Evolutionary conservation across 106 monocot genomes (phyloP).

Genomic region (Amphibolis antarctica): DNA sequence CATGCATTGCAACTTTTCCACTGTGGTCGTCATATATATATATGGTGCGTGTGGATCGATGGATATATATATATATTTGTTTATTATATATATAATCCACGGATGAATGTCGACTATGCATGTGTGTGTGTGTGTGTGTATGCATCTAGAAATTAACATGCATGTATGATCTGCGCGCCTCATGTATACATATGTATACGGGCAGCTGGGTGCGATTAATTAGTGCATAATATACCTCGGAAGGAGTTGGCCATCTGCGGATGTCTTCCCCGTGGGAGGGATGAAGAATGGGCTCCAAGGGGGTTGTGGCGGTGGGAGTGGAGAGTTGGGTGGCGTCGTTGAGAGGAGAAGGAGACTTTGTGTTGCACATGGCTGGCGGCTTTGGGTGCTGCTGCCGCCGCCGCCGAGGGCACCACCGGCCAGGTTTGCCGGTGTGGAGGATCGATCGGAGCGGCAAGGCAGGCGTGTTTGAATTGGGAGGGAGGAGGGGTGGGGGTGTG

Average conservation of each 20-base stretch:
- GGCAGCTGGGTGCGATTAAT: no score
- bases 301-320: neutral
- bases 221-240: slow-evolving; percentile 1
- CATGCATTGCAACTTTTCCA: neutral
- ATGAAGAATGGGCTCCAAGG: neutral
- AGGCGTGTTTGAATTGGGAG: slow-evolving; percentile 15
- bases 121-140: no score
- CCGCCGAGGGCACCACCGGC: no score
- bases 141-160: no score
- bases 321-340: neutral
- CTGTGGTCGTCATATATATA: neutral
- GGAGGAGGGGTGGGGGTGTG: neutral
- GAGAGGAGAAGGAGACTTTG: slow-evolving; percentile 1
- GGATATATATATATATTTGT: no score
- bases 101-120: no score
- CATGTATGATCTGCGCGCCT: no score
- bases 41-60: neutral
- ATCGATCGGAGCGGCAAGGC: no score
- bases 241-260: slow-evolving; percentile 19
- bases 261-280: neutral
- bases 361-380: slow-evolving; percentile 8
- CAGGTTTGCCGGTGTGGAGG: no score
- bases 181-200: no score
- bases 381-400: no score
- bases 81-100: no score